phyloP scores from a whole-genome alignment of 768 basidiomycete genomes.

The Tylopilus intermedius region DNA sequence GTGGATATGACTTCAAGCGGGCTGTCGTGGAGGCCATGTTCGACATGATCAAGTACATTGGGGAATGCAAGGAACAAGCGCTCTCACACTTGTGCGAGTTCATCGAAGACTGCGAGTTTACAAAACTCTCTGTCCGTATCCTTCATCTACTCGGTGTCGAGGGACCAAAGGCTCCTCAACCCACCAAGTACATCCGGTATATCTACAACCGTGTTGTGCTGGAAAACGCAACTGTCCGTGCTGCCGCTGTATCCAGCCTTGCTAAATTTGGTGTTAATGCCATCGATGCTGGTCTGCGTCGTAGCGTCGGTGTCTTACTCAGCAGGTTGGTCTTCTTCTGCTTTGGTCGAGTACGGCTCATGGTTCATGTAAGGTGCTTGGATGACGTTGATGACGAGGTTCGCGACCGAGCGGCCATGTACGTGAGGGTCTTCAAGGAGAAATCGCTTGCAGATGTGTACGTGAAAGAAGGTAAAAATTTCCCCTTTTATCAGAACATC shows the following conservation, averaged over 20 bases:
- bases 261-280: conserved; percentile 97
- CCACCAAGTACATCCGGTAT: conserved; percentile 97
- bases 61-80: conserved; percentile 94
- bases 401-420: conserved; percentile 93
- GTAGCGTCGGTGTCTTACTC: conserved; percentile 83
- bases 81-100: conserved; percentile 98
- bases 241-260: conserved; percentile 90
- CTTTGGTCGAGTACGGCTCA: conserved; percentile 1
- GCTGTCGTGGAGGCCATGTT: conserved; percentile 99
- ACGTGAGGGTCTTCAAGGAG: conserved; percentile 79
- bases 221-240: conserved; percentile 96
- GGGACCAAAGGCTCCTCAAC: conserved; percentile 93
- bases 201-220: conserved; percentile 99
- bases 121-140: conserved; percentile 95
- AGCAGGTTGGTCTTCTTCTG: conserved; percentile 52
- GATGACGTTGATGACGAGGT: conserved; percentile 99
- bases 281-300: conserved; percentile 68
- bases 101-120: conserved; percentile 99
- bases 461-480: conserved; percentile 78
- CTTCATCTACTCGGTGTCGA: conserved; percentile 93
- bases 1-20: conserved; percentile 99
- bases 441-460: conserved; percentile 78
- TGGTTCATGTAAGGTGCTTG: conserved; percentile 58
- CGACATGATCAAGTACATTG: conserved; percentile 99
- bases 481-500: neutral